Evolutionary conservation across 805 yeast species (phyloP), one percentile per base, ranked within the genome.

Genomic region (Metschnikowia kofuensis): DNA sequence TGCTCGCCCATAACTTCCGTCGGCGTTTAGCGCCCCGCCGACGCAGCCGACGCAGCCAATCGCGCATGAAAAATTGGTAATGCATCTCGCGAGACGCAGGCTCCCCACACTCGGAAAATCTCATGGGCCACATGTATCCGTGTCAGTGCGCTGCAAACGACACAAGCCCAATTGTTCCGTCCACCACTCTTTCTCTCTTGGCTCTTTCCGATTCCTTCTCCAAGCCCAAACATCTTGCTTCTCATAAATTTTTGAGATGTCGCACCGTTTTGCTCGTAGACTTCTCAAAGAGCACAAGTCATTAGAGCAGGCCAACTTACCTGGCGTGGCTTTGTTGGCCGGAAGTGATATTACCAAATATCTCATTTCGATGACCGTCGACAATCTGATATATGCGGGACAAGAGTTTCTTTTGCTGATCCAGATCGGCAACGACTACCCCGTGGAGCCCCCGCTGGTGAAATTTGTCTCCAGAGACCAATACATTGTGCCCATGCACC

Each of bases 401-500:
- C 46, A 43, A 30, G 16, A 6, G 7, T 49, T 47, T 21, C 50
- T 51, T 21, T 42, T 55, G 14, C 44, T 40, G 44, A 41, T 53
- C 12, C 12, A 26, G 13, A 49, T 55, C 26, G 55, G 45, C 29
- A 40, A 35, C 12, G 54, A 49, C 35, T 55, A 55, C 40, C 58
- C 58, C 8, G 58, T 53, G 37, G 55, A 51, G 21, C 48, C 55
- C 13, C 58, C 58, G 3, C 50, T 51, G 49, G 58, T 55, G n/a
- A 47, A 43, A 10, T 55, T 55, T 32, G 35, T 49, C 15, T 7
- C 6, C 5, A 36, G 35, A n/a, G 50, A 36, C 12, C 16, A 26
- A 14, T 29, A 46, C 32, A 14, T 14, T n/a, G 76, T 85, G 4
- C 92, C 92, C 1, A 56, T 84, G 2, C 90, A 85, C 59, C 92